Evolutionary conservation across 306 rosid species (phyloP).

Genomic region (Casuarina cunninghamiana): DNA sequence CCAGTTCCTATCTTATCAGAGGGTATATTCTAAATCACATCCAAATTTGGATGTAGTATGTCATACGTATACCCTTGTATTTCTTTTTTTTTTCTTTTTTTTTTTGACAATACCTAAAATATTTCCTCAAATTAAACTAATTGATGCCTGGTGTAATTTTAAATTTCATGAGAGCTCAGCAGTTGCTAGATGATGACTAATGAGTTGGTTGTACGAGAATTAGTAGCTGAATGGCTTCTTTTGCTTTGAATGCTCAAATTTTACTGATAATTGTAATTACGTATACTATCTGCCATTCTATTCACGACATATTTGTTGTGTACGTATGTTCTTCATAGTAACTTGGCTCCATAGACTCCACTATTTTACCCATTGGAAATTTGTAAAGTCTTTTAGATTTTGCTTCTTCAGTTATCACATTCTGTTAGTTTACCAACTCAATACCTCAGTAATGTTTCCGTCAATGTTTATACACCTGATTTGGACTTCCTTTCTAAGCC

Average conservation of each 20-base stretch:
- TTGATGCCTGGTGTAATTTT: background rate
- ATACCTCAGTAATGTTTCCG: background rate
- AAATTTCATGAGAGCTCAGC: background rate
- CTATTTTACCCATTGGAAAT: background rate
- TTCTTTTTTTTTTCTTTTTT: too few species aligned
- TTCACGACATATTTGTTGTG: background rate
- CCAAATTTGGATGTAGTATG: background rate
- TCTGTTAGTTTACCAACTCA: background rate
- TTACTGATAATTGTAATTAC: too few species aligned
- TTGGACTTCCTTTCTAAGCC: background rate
- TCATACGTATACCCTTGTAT: background rate
- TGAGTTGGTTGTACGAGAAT: background rate
- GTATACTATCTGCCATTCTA: too few species aligned
- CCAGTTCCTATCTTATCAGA: background rate
- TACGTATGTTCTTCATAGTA: background rate
- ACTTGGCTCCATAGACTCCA: background rate
- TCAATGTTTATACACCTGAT: background rate
- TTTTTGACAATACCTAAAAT: background rate
- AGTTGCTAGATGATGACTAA: background rate
- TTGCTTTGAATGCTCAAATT: too few species aligned
- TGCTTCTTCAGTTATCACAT: too few species aligned
- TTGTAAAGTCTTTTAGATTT: background rate
- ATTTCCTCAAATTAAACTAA: background rate
- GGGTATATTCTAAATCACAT: background rate
- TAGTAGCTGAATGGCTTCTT: too few species aligned